Conservation (phyloP, 1,284 basidiomycete genomes). For the Puccinia hordei region DNA sequence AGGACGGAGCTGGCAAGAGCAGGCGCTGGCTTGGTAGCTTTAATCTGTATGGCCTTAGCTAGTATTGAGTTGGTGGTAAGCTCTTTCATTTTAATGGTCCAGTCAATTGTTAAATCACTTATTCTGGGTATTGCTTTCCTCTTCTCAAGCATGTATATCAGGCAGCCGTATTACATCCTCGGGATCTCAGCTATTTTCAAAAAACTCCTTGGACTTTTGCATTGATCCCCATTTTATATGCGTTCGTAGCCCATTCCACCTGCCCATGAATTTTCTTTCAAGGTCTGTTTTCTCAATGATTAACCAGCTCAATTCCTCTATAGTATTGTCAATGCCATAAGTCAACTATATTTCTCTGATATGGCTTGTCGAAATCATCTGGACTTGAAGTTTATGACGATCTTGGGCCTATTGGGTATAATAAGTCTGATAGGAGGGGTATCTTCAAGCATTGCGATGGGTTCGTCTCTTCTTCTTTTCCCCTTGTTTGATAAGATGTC, state of each 20-base stretch:
- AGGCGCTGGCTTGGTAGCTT: slow-evolving; percentile 9
- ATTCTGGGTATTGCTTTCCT: not conserved
- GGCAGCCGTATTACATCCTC: slow-evolving; percentile 8
- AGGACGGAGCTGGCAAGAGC: not conserved
- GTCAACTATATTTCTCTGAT: slow-evolving; percentile 16
- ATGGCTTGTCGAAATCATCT: slow-evolving; percentile 18
- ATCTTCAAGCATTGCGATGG: slow-evolving; percentile 22
- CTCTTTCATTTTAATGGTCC: no score
- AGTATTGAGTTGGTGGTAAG: slow-evolving; percentile 21
- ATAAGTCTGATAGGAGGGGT: slow-evolving; percentile 1
- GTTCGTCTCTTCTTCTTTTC: not conserved
- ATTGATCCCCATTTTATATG: slow-evolving; percentile 11
- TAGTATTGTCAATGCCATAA: slow-evolving; percentile 14
- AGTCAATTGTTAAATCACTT: not conserved
- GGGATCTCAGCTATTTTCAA: slow-evolving; percentile 22
- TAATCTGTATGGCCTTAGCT: not conserved
- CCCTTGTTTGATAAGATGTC: not conserved
- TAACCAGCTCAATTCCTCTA: not conserved
- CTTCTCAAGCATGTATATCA: slow-evolving; percentile 17
- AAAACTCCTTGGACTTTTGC: slow-evolving; percentile 33
- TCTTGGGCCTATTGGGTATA: slow-evolving; percentile 9
- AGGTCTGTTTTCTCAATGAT: not conserved
- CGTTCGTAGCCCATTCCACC: slow-evolving; percentile 9
- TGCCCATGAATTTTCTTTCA: not conserved
- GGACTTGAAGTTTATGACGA: not conserved